These are phyloP conservation scores for Moelleriella libera DNA, from an alignment of 2,329 filamentous ascomycete species.

Conservation along the genomic window DNA sequence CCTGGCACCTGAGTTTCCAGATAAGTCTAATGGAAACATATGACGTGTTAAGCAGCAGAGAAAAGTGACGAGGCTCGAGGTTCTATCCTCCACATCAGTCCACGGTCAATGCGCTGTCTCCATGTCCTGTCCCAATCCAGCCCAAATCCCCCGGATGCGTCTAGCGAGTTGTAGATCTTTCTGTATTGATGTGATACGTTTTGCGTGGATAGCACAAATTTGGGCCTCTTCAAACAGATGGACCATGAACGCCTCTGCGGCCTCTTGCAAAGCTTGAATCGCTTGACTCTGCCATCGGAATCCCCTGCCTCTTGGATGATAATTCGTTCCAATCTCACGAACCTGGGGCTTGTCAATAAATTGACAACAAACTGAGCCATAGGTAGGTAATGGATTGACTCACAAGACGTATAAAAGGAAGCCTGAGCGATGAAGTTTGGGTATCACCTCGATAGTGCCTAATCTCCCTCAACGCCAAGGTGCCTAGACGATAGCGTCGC, in stretches of 20 bases:
- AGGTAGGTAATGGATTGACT: conserved; percentile 5
- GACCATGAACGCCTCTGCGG: conserved; percentile 89
- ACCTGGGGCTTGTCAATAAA: conserved; percentile 6
- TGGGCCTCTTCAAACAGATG: conserved; percentile 79
- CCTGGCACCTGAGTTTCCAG: too few relatives aligned
- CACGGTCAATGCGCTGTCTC: too few relatives aligned
- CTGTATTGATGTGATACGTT: conserved; percentile 93
- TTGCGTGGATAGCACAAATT: conserved; percentile 91
- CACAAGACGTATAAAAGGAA: conserved; percentile 68
- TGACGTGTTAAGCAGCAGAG: too few relatives aligned
- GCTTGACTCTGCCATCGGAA: conserved; percentile 95
- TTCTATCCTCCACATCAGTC: too few relatives aligned
- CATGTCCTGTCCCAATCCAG: conserved; percentile 37
- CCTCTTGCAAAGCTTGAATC: conserved; percentile 85
- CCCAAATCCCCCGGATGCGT: conserved; percentile 66
- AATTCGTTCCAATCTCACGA: conserved; percentile 57
- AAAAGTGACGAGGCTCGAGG: too few relatives aligned
- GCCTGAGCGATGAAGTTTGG: conserved; percentile 69
- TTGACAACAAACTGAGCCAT: too few relatives aligned
- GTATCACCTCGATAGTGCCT: conserved; percentile 79
- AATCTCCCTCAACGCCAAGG: conserved; percentile 82
- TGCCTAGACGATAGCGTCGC: conserved; percentile 62
- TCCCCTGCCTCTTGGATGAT: conserved; percentile 49
- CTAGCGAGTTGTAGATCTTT: conserved; percentile 93
- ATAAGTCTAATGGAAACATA: too few relatives aligned